These are phyloP conservation scores for Platanthera guangdongensis DNA, from an alignment of 106 monocot genomes.

Conservation along the genomic window DNA sequence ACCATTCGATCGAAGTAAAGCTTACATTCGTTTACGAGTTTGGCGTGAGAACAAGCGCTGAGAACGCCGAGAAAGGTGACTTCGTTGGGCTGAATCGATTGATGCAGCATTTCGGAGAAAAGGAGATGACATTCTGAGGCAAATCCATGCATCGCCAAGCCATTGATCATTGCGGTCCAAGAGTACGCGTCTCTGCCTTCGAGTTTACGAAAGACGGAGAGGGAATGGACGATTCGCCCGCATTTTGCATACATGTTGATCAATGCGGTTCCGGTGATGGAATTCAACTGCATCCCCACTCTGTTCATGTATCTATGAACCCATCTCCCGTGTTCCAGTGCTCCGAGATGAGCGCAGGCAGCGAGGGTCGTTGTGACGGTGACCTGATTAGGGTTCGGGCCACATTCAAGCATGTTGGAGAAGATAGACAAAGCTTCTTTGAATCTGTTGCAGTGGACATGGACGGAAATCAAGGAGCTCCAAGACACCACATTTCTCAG, in stretches of 20 bases:
- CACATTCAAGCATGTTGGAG: slow-evolving; percentile 1
- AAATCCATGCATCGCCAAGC: slow-evolving; percentile 39
- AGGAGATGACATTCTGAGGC: slow-evolving; percentile 21
- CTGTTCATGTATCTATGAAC: slow-evolving; percentile 8
- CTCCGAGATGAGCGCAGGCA: slow-evolving; percentile 15
- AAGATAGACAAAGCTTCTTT: slow-evolving; percentile 6
- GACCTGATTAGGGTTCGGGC: slow-evolving; percentile 6
- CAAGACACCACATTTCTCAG: slow-evolving; percentile 35
- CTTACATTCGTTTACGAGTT: slow-evolving; percentile 29
- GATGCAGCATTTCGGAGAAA: slow-evolving; percentile 30
- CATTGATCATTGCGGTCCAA: slow-evolving; percentile 48
- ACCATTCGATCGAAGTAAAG: slow-evolving; percentile 38
- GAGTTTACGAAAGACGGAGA: slow-evolving; percentile 16
- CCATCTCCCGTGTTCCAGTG: slow-evolving; percentile 15
- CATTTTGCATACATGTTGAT: slow-evolving; percentile 61
- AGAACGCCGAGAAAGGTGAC: slow-evolving; percentile 52
- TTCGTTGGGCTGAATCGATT: slow-evolving; percentile 17
- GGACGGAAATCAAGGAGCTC: slow-evolving; percentile 37
- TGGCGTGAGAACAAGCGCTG: slow-evolving; percentile 40
- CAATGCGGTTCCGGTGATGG: slow-evolving; percentile 1
- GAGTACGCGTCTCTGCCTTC: slow-evolving; percentile 12
- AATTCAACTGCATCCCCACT: slow-evolving; percentile 1
- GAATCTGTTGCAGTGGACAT: slow-evolving; percentile 17
- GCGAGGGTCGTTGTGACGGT: slow-evolving; percentile 1
- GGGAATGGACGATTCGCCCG: slow-evolving; percentile 23